Evolutionary conservation across 345 rosid species (phyloP), one percentile per base, ranked within the genome.

Genomic region (Eucalyptus cloeziana): DNA sequence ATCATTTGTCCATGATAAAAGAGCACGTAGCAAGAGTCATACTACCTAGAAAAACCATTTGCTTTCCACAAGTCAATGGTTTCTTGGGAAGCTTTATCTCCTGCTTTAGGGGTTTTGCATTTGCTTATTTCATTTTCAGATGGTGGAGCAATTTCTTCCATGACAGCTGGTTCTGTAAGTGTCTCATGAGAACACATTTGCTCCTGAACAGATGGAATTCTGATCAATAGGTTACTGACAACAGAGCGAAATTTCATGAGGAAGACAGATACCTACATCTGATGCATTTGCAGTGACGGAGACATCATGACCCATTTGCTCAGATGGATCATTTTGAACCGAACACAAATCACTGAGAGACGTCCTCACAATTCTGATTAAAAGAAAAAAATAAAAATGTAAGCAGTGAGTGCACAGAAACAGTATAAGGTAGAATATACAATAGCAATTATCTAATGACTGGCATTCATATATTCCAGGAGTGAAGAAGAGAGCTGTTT

Each of bases 11-110:
- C 85, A 9, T 22, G 49, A n/a, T 64, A 52, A 45, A 43, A 88
- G 87, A 71, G 27, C 33, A 92, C 51, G 22, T 16, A 47, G 50
- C 90, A 88, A 33, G 44, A 87, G 86, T 71, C 13, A 47, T 91
- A 69, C 87, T 92, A 96, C 99, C 99, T 94, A 44, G 99, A 96
- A 91, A 96, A 98, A 30, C 98, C 99, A 87, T 96, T 94, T 91
- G 93, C 97, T 91, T 91, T 94, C 99, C 99, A 98, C 86, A 87
- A 93, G 86, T 91, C 89, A 52, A 95, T 76, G 86, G 90, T 88
- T 92, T 97, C 98, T 91, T 89, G 88, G 9, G 97, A 89, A 86
- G 99, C 97, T 85, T 94, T 96, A 56, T 95, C 94, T 87, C 99
- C 98, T 45, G 95, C 93, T 93, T 96, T 96, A 85, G 94, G 91